Evolutionary conservation across 2,329 filamentous ascomycete genomes (phyloP).

Genomic region (Didymella glomerata): DNA sequence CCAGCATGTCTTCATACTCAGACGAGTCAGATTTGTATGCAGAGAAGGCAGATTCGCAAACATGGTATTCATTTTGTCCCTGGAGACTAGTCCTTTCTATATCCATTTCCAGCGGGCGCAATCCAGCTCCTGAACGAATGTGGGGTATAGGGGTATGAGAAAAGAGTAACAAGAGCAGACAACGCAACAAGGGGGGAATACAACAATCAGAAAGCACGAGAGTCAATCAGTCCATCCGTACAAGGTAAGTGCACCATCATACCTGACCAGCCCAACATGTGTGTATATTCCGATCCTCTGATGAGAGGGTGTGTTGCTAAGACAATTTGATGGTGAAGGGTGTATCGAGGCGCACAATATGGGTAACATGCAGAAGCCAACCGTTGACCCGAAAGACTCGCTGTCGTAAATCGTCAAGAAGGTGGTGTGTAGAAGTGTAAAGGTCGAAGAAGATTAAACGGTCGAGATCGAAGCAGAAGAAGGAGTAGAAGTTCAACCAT

Average conservation of each 20-base stretch:
- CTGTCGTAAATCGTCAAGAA: conserved; percentile 51
- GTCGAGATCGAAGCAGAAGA: conserved; percentile 23
- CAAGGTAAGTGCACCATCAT: conserved; percentile 13
- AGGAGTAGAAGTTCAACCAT: conserved; percentile 37
- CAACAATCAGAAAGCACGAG: conserved; percentile 19
- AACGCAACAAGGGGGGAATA: conserved; percentile 20
- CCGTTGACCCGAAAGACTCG: conserved; percentile 45
- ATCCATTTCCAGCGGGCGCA: conserved; percentile 30
- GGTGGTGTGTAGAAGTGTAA: conserved; percentile 35
- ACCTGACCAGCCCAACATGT: conserved; percentile 15
- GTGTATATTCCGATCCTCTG: conserved; percentile 33
- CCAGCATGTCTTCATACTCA: background rate
- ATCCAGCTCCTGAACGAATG: conserved; percentile 29
- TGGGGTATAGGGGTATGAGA: conserved; percentile 26
- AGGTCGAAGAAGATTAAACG: conserved; percentile 35
- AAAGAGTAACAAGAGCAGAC: conserved; percentile 11
- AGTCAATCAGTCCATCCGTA: conserved; percentile 20
- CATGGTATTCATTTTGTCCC: conserved; percentile 46
- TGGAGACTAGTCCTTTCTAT: conserved; percentile 50
- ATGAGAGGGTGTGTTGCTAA: conserved; percentile 29
- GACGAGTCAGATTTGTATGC: background rate
- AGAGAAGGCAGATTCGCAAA: conserved; percentile 3
- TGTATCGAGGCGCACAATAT: conserved; percentile 36
- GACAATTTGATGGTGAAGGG: conserved; percentile 45
- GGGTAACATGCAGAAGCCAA: conserved; percentile 45